Conservation (phyloP, 2,329 filamentous ascomycete genomes). For the Diaporthe citrichinensis region DNA sequence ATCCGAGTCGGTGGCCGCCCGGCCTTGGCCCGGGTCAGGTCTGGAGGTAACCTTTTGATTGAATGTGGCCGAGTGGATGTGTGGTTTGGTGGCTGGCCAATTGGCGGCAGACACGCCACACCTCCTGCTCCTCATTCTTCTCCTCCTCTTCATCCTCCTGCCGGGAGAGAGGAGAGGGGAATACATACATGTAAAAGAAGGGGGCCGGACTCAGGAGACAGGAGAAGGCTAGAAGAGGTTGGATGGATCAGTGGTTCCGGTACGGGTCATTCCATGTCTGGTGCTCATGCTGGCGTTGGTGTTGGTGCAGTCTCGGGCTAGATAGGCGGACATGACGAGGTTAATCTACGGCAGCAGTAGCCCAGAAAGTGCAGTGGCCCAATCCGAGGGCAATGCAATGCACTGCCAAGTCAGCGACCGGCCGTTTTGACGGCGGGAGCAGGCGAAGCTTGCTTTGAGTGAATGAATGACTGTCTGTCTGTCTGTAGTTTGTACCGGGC, state of each 20-base stretch:
- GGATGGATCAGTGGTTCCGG: conserved; percentile 4
- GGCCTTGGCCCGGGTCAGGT: conserved; percentile 33
- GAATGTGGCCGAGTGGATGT: conserved; percentile 32
- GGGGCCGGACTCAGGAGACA: conserved; percentile 14
- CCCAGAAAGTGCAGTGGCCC: not conserved
- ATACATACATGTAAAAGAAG: not conserved
- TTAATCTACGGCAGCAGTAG: not conserved
- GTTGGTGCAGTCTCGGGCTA: not conserved
- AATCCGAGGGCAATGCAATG: conserved; percentile 30
- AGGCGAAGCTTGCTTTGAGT: conserved; percentile 7
- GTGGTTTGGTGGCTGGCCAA: conserved; percentile 16
- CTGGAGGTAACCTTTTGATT: conserved; percentile 25
- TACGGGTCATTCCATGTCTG: conserved; percentile 15
- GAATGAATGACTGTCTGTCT: not conserved
- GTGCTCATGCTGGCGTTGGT: not conserved
- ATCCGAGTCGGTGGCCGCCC: conserved; percentile 37
- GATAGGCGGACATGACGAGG: not conserved
- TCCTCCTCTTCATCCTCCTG: not conserved
- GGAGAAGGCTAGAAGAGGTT: not conserved
- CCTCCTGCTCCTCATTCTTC: conserved; percentile 8
- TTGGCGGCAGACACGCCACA: conserved; percentile 34
- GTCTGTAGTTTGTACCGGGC: not conserved
- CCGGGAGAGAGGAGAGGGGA: not conserved
- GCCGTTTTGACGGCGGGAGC: conserved; percentile 19
- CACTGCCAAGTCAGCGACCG: conserved; percentile 32